phyloP scores from a whole-genome alignment of 2,329 filamentous ascomycete genomes.

The Fusarium sp. region DNA sequence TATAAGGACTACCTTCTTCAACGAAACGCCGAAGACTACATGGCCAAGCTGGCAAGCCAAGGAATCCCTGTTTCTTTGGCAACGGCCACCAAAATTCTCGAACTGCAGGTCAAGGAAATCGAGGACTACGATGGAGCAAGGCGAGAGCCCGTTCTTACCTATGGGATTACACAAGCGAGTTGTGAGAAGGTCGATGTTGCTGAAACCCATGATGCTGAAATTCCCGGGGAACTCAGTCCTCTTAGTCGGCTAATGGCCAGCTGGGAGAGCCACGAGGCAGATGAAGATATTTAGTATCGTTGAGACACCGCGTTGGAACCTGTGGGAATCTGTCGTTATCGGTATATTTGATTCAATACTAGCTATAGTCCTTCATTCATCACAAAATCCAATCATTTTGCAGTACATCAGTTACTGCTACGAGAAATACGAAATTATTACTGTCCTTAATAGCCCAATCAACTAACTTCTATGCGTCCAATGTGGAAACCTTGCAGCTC shows the following conservation, averaged over 20 bases:
- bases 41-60: neutral
- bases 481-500: too few species aligned
- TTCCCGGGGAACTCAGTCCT: neutral
- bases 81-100: neutral
- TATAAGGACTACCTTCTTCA: neutral
- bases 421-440: too few species aligned
- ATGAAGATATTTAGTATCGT: neutral
- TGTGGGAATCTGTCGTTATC: neutral
- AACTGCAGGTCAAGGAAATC: neutral
- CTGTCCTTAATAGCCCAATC: too few species aligned
- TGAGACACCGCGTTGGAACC: neutral
- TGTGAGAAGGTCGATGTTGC: neutral
- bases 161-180: neutral
- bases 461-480: too few species aligned
- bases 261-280: neutral
- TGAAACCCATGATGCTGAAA: too few species aligned
- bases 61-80: neutral
- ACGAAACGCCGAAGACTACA: neutral
- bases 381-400: too few species aligned
- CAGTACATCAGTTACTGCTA: too few species aligned
- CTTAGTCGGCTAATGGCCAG: neutral
- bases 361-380: neutral
- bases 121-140: neutral
- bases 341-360: neutral
- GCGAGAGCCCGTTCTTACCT: neutral